phyloP scores from a whole-genome alignment of 805 yeast species.

The Suhomyces kilbournensis region DNA sequence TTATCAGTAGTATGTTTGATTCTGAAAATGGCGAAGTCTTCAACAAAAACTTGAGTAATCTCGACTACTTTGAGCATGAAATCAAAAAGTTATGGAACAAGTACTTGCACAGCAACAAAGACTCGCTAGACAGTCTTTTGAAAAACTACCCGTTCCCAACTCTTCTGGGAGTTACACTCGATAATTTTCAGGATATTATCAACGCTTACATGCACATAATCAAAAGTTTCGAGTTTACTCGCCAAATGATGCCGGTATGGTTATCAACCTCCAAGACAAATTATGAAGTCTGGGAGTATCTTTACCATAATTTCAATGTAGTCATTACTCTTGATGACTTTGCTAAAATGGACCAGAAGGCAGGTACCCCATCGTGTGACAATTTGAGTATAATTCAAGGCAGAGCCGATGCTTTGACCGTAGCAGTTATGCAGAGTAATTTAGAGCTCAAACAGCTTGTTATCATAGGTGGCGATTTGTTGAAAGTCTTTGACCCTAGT shows the following conservation, averaged over 20 bases:
- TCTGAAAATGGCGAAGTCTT: conserved; percentile 14
- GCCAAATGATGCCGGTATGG: conserved; percentile 7
- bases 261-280: background rate
- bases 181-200: conserved; percentile 5
- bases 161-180: background rate
- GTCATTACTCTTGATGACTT: conserved; percentile 10
- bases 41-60: background rate
- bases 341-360: background rate
- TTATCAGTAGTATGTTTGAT: conserved; percentile 28
- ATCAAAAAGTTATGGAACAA: conserved; percentile 7
- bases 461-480: conserved; percentile 7
- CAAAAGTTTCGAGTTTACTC: conserved; percentile 1
- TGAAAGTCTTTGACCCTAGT: too few relatives aligned
- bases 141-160: conserved; percentile 8
- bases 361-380: conserved; percentile 2
- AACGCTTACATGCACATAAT: conserved; percentile 1
- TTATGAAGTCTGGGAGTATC: conserved; percentile 7
- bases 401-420: background rate
- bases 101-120: background rate
- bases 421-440: conserved; percentile 2
- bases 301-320: conserved; percentile 6
- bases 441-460: conserved; percentile 2
- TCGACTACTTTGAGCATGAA: conserved; percentile 9
- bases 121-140: background rate
- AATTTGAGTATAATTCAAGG: conserved; percentile 8